Conservation (phyloP, 164 flowering plant species). For the Chimonanthus salicifolius region DNA sequence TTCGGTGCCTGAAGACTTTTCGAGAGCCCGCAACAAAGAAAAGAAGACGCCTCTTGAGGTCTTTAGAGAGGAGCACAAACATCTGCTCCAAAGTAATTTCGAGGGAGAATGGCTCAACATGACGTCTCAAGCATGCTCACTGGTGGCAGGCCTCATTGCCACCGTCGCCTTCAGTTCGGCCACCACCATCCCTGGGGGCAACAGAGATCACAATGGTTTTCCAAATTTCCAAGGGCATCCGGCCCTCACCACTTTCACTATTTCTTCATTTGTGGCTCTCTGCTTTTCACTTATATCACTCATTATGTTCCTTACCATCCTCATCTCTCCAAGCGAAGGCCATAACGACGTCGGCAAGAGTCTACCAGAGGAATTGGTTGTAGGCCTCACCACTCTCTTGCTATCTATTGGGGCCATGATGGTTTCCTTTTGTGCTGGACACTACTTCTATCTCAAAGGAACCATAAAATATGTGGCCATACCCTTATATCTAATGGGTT, state of each 20-base stretch:
- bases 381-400: constrained; percentile 4
- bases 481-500: too few relatives aligned
- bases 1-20: too few relatives aligned
- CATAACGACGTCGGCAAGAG: background rate
- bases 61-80: background rate
- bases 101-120: constrained; percentile 9
- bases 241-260: constrained; percentile 1
- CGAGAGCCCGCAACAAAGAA: background rate
- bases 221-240: constrained; percentile 1
- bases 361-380: background rate
- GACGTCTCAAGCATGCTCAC: constrained; percentile 8
- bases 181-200: constrained; percentile 8
- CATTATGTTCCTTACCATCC: background rate
- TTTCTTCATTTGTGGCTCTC: background rate
- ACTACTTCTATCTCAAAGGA: constrained; percentile 5
- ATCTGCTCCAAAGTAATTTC: background rate
- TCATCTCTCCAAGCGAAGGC: background rate
- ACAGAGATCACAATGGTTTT: background rate
- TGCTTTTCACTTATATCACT: constrained; percentile 6
- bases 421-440: constrained; percentile 15
- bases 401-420: constrained; percentile 5
- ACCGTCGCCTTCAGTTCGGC: constrained; percentile 7
- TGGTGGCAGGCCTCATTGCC: constrained; percentile 8
- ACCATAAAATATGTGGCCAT: too few relatives aligned
- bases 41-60: constrained; percentile 2